Base-by-base conservation (phyloP, 2,329 filamentous ascomycete genomes). In the Beauveria rudraprayagi region DNA sequence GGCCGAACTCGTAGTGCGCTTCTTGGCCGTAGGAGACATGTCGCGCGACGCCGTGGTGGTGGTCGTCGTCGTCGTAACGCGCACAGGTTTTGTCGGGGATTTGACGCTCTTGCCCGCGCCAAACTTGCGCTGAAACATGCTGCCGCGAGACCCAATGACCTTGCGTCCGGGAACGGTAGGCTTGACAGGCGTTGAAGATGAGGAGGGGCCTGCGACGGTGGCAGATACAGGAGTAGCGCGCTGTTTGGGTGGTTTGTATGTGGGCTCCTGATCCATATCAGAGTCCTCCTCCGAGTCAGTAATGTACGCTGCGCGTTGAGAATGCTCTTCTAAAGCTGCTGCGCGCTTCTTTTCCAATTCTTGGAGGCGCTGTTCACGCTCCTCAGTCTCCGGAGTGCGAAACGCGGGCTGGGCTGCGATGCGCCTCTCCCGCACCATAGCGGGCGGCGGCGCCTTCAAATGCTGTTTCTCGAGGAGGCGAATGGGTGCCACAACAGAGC, bases 391-490 rank as follows among this genome's bases (percentile, higher is more conserved):
- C 2, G 63, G 58, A 16, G 70, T 67, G 34, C 69, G 67, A 34
- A 70, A 72, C 9, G 65, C 62, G 4, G 75, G 76, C 53, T 78
- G 70, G 60, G 75, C 67, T 14, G 77, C 76, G 51, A 78, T 78
- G 30, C 78, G 75, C 53, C 80, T 75, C 56, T 84, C 82, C 54
- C 79, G 75, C 6, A 83, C 67, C 82, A 86, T 83, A 56, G 76
- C 77, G 1, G 73, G 67, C 7, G 84, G 84, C 0, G 84, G 82
- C 51, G 73, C 75, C 22, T 62, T 70, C 65, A 76, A 74, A n/a
- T 52, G 71, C 71, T 7, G 69, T 64, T 17, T 67, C 70, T 28
- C 73, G 69, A 37, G 64, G 51, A 30, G 75, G 63, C 62, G 73
- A 70, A 14, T 75, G 5, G 69, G 68, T 4, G 66, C 62, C 9